These are phyloP conservation scores for Xylaria bambusicola DNA, from an alignment of 495 filamentous ascomycete species.

Conservation along the genomic window DNA sequence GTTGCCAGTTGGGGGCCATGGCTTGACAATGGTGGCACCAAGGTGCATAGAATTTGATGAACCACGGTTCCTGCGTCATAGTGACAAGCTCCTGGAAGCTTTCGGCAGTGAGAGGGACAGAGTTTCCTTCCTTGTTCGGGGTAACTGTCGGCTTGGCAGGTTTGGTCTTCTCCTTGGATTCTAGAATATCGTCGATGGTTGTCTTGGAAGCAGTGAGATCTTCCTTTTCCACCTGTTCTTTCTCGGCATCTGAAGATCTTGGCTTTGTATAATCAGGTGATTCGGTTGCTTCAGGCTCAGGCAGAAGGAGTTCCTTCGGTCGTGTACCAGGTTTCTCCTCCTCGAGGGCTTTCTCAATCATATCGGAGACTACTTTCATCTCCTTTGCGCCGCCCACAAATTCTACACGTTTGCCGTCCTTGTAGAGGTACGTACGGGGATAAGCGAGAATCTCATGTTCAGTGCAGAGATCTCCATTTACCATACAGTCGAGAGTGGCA, in stretches of 20 bases:
- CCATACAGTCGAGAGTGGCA: slow-evolving; percentile 79
- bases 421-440: slow-evolving; percentile 79
- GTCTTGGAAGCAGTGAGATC: slow-evolving; percentile 23
- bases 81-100: slow-evolving; percentile 85
- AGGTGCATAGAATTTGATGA: slow-evolving; percentile 97
- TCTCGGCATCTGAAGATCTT: slow-evolving; percentile 20
- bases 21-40: slow-evolving; percentile 97
- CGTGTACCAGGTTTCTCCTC: slow-evolving; percentile 76
- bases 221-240: slow-evolving; percentile 6
- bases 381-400: slow-evolving; percentile 59
- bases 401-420: slow-evolving; percentile 71
- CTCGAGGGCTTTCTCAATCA: slow-evolving; percentile 79
- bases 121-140: slow-evolving; percentile 73
- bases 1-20: slow-evolving; percentile 84
- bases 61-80: slow-evolving; percentile 88
- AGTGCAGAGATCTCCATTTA: slow-evolving; percentile 71
- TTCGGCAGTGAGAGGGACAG: slow-evolving; percentile 76
- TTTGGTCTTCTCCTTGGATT: slow-evolving; percentile 36
- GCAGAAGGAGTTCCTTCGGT: slow-evolving; percentile 51
- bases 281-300: slow-evolving; percentile 38
- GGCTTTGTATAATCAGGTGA: slow-evolving; percentile 19
- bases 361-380: slow-evolving; percentile 62
- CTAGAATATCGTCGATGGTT: slow-evolving; percentile 20
- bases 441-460: slow-evolving; percentile 64
- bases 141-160: slow-evolving; percentile 51